phyloP scores from a whole-genome alignment of 257 asterid species.

The Nicotiana benthamiana region DNA sequence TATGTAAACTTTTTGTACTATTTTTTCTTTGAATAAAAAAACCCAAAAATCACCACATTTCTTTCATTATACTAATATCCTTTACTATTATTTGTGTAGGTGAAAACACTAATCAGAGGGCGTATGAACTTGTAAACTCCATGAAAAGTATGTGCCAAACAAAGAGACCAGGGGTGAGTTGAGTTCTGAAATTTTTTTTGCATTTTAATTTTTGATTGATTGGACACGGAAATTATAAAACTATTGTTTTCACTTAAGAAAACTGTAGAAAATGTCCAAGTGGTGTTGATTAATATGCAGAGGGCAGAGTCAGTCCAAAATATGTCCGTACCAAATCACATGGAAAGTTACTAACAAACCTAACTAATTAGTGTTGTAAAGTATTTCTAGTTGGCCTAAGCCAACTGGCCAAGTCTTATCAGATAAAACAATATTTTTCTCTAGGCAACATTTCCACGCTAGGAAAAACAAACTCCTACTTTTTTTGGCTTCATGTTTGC shows the following conservation, averaged over 20 bases:
- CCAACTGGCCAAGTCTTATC: neutral
- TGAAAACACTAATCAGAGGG: slow-evolving; percentile 25
- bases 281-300: neutral
- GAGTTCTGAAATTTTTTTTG: slow-evolving; percentile 8
- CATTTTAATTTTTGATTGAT: neutral
- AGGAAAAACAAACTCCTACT: neutral
- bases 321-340: slow-evolving; percentile 5
- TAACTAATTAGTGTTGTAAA: neutral
- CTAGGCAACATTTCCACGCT: neutral
- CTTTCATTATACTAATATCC: neutral
- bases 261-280: neutral
- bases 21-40: neutral
- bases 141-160: slow-evolving; percentile 36
- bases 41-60: neutral
- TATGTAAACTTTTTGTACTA: slow-evolving; percentile 23
- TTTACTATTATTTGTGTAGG: slow-evolving; percentile 23
- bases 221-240: neutral
- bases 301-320: neutral
- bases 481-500: neutral
- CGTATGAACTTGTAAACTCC: slow-evolving; percentile 34
- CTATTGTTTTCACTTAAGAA: neutral
- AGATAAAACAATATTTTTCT: neutral
- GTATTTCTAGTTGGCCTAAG: neutral
- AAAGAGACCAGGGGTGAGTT: slow-evolving; percentile 58
- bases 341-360: neutral